Conservation (phyloP, 345 rosid species). For the Brassica cretica region DNA sequence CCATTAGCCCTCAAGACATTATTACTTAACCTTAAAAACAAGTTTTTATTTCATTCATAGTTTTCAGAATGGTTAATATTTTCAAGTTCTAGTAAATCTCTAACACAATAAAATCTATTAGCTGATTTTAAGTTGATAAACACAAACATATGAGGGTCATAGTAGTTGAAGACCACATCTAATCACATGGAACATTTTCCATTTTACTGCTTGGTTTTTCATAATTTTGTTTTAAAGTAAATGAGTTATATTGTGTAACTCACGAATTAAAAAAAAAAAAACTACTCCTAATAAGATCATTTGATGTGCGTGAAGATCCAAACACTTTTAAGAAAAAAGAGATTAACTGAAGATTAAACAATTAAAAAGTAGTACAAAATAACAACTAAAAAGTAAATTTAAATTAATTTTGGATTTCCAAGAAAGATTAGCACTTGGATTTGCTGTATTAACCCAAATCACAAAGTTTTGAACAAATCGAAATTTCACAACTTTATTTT, state of each 20-base stretch:
- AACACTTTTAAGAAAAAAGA: background rate
- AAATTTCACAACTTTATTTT: conserved; percentile 29
- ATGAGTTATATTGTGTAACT: background rate
- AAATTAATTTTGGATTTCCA: background rate
- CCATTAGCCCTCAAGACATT: conserved; percentile 6
- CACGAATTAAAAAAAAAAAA: background rate
- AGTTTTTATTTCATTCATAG: background rate
- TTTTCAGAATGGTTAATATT: conserved; percentile 22
- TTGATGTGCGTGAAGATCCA: conserved; percentile 4
- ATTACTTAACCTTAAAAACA: background rate
- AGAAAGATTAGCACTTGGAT: conserved; percentile 5
- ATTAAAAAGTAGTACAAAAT: background rate
- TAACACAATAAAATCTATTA: background rate
- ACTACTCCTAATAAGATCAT: conserved; percentile 24
- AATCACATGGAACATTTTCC: conserved; percentile 1
- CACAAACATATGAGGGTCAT: conserved; percentile 20
- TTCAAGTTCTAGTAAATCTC: conserved; percentile 12
- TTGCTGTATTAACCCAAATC: conserved; percentile 33
- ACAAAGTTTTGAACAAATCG: background rate
- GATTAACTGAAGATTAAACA: background rate
- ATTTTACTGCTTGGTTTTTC: background rate
- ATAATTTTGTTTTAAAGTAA: background rate
- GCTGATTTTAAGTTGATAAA: conserved; percentile 9
- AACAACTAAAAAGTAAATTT: background rate
- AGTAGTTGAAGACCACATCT: conserved; percentile 18